Evolutionary conservation across 106 monocot genomes (phyloP).

Genomic region (Amphibolis antarctica): DNA sequence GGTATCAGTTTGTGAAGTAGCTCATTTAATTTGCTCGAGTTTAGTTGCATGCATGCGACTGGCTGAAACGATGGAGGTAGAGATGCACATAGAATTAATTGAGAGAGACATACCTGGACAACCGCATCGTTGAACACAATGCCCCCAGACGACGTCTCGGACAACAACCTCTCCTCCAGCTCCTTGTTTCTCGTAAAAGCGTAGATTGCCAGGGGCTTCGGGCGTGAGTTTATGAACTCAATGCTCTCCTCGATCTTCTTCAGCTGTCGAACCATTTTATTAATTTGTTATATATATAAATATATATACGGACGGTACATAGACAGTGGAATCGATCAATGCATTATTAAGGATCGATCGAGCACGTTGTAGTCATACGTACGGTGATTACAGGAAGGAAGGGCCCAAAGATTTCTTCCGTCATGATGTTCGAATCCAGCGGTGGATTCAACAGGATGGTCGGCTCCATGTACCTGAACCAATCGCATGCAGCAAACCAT

Average conservation of each 20-base stretch:
- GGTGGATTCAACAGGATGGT: constrained; percentile 80
- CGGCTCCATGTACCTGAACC: constrained; percentile 67
- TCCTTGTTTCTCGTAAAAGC: constrained; percentile 57
- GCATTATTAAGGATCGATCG: too few species aligned
- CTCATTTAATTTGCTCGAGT: too few species aligned
- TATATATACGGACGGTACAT: neutral
- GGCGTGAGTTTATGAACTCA: constrained; percentile 41
- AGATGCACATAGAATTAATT: too few species aligned
- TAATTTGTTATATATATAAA: neutral
- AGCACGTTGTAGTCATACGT: too few species aligned
- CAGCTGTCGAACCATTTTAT: constrained; percentile 22
- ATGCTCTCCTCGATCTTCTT: constrained; percentile 83
- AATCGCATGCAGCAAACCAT: neutral
- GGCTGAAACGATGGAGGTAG: too few species aligned
- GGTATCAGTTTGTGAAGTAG: too few species aligned
- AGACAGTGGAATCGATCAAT: too few species aligned
- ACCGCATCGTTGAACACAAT: constrained; percentile 64
- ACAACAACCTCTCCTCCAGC: constrained; percentile 30
- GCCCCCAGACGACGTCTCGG: constrained; percentile 78
- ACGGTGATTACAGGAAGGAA: constrained; percentile 55
- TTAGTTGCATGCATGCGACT: neutral
- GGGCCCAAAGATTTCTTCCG: constrained; percentile 62
- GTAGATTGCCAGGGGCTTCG: constrained; percentile 68
- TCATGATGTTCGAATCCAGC: constrained; percentile 72
- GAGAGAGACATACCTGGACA: constrained; percentile 38